Conservation (phyloP, 805 yeast genomes). For the Pichia gijzeniarum region DNA sequence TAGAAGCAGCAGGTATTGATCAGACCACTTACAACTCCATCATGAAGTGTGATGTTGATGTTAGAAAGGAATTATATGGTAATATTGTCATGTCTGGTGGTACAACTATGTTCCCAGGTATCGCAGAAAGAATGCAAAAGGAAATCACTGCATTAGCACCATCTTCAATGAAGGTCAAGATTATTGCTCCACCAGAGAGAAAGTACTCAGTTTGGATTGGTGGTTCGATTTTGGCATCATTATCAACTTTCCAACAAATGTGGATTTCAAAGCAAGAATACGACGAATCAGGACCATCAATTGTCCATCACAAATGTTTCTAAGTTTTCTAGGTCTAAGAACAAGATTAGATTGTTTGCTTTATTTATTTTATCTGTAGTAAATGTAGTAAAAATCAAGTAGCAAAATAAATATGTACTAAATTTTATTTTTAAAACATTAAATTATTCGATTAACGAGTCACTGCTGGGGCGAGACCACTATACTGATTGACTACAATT, state of each 20-base stretch:
- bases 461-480: too few relatives aligned
- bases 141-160: slow-evolving; percentile 99
- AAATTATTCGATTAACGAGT: too few relatives aligned
- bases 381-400: slow-evolving; percentile 3
- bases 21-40: slow-evolving; percentile 94
- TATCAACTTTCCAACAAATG: slow-evolving; percentile 99
- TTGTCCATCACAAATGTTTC: slow-evolving; percentile 95
- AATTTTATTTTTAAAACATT: slow-evolving; percentile 4
- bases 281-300: slow-evolving; percentile 99
- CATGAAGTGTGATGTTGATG: slow-evolving; percentile 98
- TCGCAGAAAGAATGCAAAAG: slow-evolving; percentile 99
- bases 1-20: slow-evolving; percentile 98
- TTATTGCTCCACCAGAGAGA: slow-evolving; percentile 99
- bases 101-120: slow-evolving; percentile 99
- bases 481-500: too few relatives aligned
- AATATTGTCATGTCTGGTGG: slow-evolving; percentile 99
- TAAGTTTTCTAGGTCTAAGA: slow-evolving; percentile 30
- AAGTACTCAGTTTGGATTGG: slow-evolving; percentile 99
- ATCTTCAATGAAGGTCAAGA: slow-evolving; percentile 99
- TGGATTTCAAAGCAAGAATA: slow-evolving; percentile 99
- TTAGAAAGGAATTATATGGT: slow-evolving; percentile 97
- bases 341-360: neutral
- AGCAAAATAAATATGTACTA: slow-evolving; percentile 1
- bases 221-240: slow-evolving; percentile 98
- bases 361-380: too few relatives aligned